Percentiles rank a stretch among this genome's conserved stretches.
These are phyloP conservation scores for Penicillium hesseltinei DNA, from an alignment of 2,329 filamentous ascomycete species.

Conservation along the genomic window DNA sequence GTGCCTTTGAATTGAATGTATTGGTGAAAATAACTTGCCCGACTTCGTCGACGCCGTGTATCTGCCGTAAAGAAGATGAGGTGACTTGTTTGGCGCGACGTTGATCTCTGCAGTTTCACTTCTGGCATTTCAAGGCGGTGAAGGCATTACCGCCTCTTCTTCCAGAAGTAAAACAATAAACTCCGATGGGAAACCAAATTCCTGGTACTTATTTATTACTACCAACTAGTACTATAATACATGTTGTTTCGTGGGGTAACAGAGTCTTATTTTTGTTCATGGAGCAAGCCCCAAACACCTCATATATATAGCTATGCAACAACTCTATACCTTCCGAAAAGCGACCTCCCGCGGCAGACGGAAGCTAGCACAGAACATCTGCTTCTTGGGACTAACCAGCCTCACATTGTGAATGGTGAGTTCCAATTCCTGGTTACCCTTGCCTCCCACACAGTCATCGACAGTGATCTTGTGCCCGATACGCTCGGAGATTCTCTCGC, in stretches of 20 bases:
- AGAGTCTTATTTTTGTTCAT: constrained; percentile 10
- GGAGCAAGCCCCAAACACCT: constrained; percentile 15
- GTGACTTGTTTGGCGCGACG: constrained; percentile 1
- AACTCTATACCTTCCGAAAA: constrained; percentile 51
- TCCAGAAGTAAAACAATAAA: neutral
- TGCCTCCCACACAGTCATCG: constrained; percentile 48
- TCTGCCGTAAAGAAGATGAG: neutral
- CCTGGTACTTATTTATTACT: neutral
- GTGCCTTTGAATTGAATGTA: neutral
- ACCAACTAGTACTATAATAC: neutral
- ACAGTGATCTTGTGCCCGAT: constrained; percentile 59
- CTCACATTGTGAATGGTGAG: constrained; percentile 65
- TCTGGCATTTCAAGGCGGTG: constrained; percentile 28
- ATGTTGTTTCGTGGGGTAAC: constrained; percentile 17
- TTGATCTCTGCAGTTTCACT: constrained; percentile 18
- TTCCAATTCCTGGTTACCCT: constrained; percentile 60
- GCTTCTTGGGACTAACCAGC: constrained; percentile 87
- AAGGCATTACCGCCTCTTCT: constrained; percentile 4
- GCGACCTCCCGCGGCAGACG: constrained; percentile 78
- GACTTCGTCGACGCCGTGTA: neutral
- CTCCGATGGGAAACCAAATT: neutral
- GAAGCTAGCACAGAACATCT: constrained; percentile 96
- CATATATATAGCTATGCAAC: constrained; percentile 11
- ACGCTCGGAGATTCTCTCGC: constrained; percentile 62
- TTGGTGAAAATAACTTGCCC: neutral